Evolutionary conservation across 2,329 filamentous ascomycete species (phyloP), one percentile per base, ranked within the genome.

Genomic region (Botrytis byssoidea): DNA sequence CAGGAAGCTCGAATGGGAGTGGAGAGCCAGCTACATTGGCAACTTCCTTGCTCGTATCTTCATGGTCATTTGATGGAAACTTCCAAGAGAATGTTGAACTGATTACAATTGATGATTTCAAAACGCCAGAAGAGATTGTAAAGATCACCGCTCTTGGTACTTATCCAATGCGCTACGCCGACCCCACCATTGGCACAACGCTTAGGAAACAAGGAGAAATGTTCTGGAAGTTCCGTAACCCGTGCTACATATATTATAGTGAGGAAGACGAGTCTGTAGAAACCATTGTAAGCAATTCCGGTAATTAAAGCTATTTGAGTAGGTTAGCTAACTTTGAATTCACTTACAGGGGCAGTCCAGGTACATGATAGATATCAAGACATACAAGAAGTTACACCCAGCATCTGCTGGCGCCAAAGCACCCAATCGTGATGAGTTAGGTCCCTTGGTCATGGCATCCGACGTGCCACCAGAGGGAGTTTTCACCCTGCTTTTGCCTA

Each of bases 131-230:
- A 35, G 63, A 68, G 48, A 25, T 72, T 3, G n/a, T 72, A 35
- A 68, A 72, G 25, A 59, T 72, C 42, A 67, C 63, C 22, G 65
- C 71, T 68, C 71, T 72, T 16, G 22, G 32, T 7, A 46, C 65
- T 40, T 72, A 60, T 40, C 71, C 71, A 14, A 72, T 72, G 40
- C 63, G 63, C 32, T 72, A 68, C 18, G 71, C 71, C 25, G 71
- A 72, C 18, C 65, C 71, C 20, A 29, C 48, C 18, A 69, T 72
- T 46, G 71, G 46, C 22, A 61, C 60, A 16, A 48, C 71, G 18
- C 71, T 72, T 60, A 68, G 71, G 37, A 72, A 72, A 60, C 71
- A 69, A n/a, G 71, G 71, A 69, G 71, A 72, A 59, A 72, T 68
- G 51, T 72, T 72, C 51, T 72, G 71, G 71, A 72, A 72, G n/a